A percentile compares a stretch with the other conserved stretches of the same genome.
Conservation (phyloP, 2,329 filamentous ascomycete species). For the Aphanoascus verrucosus region DNA sequence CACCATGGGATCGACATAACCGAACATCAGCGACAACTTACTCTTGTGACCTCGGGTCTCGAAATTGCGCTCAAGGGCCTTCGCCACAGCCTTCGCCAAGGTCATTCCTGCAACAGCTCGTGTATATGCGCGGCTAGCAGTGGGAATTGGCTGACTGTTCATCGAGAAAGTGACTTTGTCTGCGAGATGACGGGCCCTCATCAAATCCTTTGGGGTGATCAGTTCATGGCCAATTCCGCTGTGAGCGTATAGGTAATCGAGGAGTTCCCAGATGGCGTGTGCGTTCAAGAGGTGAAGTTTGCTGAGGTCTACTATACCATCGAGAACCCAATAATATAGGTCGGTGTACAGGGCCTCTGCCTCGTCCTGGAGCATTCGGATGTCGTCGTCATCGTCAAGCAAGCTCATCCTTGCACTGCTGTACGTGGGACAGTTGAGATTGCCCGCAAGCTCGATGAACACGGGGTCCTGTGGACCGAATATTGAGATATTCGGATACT, state of each 20-base stretch:
- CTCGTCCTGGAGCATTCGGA: conserved; percentile 20
- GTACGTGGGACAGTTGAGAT: conserved; percentile 36
- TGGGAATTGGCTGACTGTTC: conserved; percentile 1
- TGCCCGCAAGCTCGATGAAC: conserved; percentile 42
- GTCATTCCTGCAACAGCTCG: conserved; percentile 33
- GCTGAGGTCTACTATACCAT: conserved; percentile 30
- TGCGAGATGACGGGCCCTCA: conserved; percentile 37
- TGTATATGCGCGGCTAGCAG: neutral
- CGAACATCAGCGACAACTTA: conserved; percentile 42
- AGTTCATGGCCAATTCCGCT: conserved; percentile 35
- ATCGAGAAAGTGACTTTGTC: conserved; percentile 31
- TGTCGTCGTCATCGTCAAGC: conserved; percentile 31
- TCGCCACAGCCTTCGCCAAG: conserved; percentile 30
- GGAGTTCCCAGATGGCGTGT: conserved; percentile 45
- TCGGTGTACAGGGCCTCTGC: conserved; percentile 38
- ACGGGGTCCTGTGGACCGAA: conserved; percentile 38
- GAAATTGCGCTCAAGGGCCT: conserved; percentile 32
- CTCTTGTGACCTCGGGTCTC: conserved; percentile 26
- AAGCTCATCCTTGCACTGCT: conserved; percentile 33
- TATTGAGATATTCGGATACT: conserved; percentile 44
- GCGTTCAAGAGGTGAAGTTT: conserved; percentile 43
- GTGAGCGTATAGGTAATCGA: conserved; percentile 45
- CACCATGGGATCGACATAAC: conserved; percentile 40
- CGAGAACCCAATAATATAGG: conserved; percentile 37
- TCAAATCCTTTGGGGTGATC: conserved; percentile 25